A percentile compares a stretch with the other conserved stretches of the same genome.
Conservation (phyloP, 163 green algal species). For the Scenedesmus sp. region DNA sequence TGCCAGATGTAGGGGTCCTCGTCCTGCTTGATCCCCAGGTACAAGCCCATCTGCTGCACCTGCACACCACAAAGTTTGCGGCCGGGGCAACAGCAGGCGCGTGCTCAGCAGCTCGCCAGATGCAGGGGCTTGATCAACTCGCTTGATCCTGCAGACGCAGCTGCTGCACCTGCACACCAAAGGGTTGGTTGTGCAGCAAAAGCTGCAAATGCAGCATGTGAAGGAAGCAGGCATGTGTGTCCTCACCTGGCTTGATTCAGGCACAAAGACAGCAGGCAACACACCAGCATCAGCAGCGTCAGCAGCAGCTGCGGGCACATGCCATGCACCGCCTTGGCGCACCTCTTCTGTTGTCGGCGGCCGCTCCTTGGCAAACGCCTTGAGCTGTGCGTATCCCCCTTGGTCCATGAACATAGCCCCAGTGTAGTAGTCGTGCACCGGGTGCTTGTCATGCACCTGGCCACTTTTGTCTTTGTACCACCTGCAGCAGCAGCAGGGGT, state of each 20-base stretch:
- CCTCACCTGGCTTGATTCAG: too few relatives aligned
- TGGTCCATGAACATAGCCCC: slow-evolving; percentile 64
- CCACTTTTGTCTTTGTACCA: slow-evolving; percentile 25
- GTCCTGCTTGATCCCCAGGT: slow-evolving; percentile 49
- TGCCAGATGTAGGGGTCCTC: slow-evolving; percentile 59
- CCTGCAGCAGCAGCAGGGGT: slow-evolving; percentile 3
- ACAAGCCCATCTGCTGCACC: slow-evolving; percentile 53
- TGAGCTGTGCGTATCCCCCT: slow-evolving; percentile 55
- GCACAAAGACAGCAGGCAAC: too few relatives aligned
- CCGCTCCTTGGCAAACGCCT: slow-evolving; percentile 16
- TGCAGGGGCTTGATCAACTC: slow-evolving; percentile 52
- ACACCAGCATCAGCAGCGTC: too few relatives aligned
- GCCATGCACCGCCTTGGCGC: too few relatives aligned
- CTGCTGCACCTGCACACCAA: slow-evolving; percentile 20
- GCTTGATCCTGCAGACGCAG: slow-evolving; percentile 54
- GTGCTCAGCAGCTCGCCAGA: slow-evolving; percentile 29
- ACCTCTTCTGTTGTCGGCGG: slow-evolving; percentile 59
- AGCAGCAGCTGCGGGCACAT: too few relatives aligned
- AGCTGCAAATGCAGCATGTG: too few relatives aligned
- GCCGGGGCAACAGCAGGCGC: neutral
- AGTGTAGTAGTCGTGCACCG: slow-evolving; percentile 57
- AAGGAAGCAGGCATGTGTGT: too few relatives aligned
- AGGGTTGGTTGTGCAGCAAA: too few relatives aligned
- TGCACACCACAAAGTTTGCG: neutral
- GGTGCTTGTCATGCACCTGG: slow-evolving; percentile 44